phyloP scores from a whole-genome alignment of 169 alveolate genomes.

The Perkinsus marinus region DNA sequence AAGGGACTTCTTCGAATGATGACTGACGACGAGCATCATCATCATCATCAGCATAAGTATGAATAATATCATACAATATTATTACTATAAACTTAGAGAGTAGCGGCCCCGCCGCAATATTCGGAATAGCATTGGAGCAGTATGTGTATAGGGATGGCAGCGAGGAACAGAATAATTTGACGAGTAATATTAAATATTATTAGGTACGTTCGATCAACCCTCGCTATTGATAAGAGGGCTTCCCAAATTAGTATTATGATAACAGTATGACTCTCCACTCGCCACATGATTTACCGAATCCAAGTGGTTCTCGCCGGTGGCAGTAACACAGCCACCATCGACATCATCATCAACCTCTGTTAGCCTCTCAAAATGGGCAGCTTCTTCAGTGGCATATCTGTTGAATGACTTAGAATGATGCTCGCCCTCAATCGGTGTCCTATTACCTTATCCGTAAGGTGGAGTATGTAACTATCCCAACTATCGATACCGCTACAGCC shows the following conservation, averaged over 20 bases:
- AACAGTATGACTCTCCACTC: too few species aligned
- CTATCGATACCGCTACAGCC: not conserved
- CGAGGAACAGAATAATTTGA: too few species aligned
- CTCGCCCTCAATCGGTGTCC: too few species aligned
- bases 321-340: not conserved
- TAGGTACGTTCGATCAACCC: too few species aligned
- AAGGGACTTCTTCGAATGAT: not conserved
- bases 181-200: too few species aligned
- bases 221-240: too few species aligned
- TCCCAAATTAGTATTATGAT: too few species aligned
- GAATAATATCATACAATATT: not conserved
- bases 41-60: not conserved
- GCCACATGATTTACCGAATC: not conserved
- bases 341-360: not conserved
- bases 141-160: too few species aligned
- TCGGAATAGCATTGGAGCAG: too few species aligned
- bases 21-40: not conserved
- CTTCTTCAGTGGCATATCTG: not conserved
- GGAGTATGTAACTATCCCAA: not conserved
- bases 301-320: not conserved
- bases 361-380: not conserved
- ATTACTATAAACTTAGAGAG: not conserved
- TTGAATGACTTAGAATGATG: not conserved
- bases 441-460: not conserved
- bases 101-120: too few species aligned